Base-by-base conservation (phyloP, 495 filamentous ascomycete genomes). In the Podospora pseudocomata region DNA sequence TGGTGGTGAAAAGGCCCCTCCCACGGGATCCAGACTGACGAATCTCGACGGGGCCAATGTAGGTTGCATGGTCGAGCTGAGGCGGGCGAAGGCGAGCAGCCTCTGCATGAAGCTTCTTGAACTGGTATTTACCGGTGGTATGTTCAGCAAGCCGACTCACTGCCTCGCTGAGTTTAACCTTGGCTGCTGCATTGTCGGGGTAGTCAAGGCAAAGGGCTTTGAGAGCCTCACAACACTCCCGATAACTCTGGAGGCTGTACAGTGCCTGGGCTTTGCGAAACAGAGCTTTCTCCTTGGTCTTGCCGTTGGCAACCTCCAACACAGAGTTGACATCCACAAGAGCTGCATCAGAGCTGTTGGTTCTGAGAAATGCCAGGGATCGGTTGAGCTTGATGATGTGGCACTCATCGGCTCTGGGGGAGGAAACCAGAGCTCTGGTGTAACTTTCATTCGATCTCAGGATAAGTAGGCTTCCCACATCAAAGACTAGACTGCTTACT, bases 51-150 rank as follows among this genome's bases (percentile, higher is more conserved):
- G 72, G 68, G 55, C 74, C 73, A 30, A 80, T 71, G 65, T 78
- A 87, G 15, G 81, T 80, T 1, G 80, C 84, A 63, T 76, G 83
- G 70, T 87, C 83, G 5, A 87, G 72, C 18, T 71, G 67, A 5
- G 80, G 78, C 0, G 69, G 71, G 58, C 66, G 75, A 23, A 71
- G 74, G 20, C 65, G 67, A 26, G 79, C 79, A 11, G 81, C 77
- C 44, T 68, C 66, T 63, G 30, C 64, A n/a, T 80, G 67, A 74
- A 87, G 75, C 13, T 55, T 27, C 23, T 65, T 76, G 71, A 86
- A 86, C 2, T 81, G 54, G 65, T 86, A 87, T 13, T 71, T 67
- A 2, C 39, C 39, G 9, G 5, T 49, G 9, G 39, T 49, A 7
- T 49, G 39, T 49, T 49, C 39, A 49, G 39, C 39, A 49, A 16